phyloP scores from a whole-genome alignment of 116 monocot genomes.

The Posidonia oceanica region DNA sequence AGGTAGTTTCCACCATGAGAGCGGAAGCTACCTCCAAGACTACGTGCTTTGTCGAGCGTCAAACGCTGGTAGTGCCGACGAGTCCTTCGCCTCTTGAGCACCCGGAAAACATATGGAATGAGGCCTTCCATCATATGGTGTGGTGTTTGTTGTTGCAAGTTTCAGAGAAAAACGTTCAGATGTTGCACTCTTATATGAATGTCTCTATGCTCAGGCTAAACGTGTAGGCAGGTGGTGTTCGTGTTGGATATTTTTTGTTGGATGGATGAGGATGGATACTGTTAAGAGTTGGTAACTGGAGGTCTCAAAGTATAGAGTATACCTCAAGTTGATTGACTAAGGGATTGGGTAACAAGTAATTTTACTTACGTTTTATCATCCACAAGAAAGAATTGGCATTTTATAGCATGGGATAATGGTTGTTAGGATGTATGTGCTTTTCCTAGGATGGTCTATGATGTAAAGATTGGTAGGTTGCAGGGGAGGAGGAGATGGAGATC shows the following conservation, averaged over 20 bases:
- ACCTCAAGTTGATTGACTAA: not conserved
- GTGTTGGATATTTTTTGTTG: not conserved
- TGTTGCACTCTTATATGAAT: not conserved
- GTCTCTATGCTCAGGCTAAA: not conserved
- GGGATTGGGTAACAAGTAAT: too few species aligned
- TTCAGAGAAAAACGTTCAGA: not conserved
- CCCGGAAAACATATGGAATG: conserved; percentile 12
- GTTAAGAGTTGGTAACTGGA: not conserved
- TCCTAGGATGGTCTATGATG: not conserved
- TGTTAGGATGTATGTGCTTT: not conserved
- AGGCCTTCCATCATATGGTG: conserved; percentile 10
- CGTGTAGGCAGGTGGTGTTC: not conserved
- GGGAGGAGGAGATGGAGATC: too few species aligned
- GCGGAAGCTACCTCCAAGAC: not conserved
- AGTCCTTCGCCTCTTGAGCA: conserved; percentile 10
- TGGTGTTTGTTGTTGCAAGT: not conserved
- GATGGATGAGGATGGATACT: not conserved
- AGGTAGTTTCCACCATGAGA: not conserved
- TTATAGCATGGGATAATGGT: not conserved
- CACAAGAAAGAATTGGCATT: not conserved
- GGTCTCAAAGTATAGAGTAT: not conserved
- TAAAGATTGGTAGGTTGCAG: too few species aligned
- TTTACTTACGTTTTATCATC: not conserved
- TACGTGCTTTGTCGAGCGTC: not conserved
- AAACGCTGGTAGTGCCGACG: not conserved